Conservation (phyloP, 345 rosid species). For the Lumnitzera racemosa region DNA sequence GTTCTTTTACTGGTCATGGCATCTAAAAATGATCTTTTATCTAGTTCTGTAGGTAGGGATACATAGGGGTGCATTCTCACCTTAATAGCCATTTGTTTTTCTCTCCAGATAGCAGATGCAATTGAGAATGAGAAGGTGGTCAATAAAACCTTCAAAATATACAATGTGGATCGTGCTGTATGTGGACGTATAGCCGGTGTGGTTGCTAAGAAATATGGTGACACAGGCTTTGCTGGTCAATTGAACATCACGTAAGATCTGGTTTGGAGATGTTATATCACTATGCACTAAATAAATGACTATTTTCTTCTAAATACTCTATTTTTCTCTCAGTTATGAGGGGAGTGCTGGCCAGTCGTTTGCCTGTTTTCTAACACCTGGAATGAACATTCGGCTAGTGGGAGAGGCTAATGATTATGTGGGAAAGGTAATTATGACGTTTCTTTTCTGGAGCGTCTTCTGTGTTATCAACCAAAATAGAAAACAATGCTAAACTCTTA, state of each 20-base stretch:
- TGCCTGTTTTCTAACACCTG: slow-evolving; percentile 94
- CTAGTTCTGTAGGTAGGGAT: too few species aligned
- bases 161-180: slow-evolving; percentile 90
- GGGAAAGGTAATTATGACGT: slow-evolving; percentile 61
- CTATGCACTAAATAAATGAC: background rate
- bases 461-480: too few species aligned
- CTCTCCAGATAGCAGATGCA: slow-evolving; percentile 62
- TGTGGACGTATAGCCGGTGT: slow-evolving; percentile 95
- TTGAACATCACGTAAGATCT: slow-evolving; percentile 78
- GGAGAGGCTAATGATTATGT: slow-evolving; percentile 99
- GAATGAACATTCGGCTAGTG: slow-evolving; percentile 79
- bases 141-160: slow-evolving; percentile 61
- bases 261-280: background rate
- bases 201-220: slow-evolving; percentile 90
- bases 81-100: slow-evolving; percentile 1
- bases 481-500: too few species aligned
- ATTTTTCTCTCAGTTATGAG: slow-evolving; percentile 43
- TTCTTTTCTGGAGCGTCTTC: background rate
- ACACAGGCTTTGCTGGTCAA: slow-evolving; percentile 98
- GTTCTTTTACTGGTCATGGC: too few species aligned
- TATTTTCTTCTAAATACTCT: slow-evolving; percentile 5
- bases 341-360: slow-evolving; percentile 99
- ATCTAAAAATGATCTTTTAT: too few species aligned
- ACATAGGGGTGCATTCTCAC: background rate
- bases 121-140: slow-evolving; percentile 78